phyloP scores from a whole-genome alignment of 1,284 basidiomycete genomes.

The Waitea zeae region DNA sequence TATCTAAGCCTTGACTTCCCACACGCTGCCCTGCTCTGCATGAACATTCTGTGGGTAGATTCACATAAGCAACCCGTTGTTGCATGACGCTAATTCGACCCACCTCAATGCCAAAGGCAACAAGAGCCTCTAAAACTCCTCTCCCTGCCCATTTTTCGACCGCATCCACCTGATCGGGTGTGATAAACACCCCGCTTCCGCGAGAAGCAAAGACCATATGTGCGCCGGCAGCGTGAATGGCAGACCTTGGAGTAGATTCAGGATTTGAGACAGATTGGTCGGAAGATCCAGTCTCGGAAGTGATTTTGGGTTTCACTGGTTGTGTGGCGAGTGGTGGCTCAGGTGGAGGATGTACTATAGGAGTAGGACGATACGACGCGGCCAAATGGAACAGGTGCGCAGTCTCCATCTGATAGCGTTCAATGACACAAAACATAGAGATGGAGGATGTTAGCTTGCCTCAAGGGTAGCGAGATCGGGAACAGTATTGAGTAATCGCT shows the following conservation, averaged over 20 bases:
- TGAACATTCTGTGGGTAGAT: no score
- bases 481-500: constrained; percentile 28
- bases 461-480: constrained; percentile 47
- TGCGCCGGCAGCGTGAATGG: constrained; percentile 56
- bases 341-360: constrained; percentile 7
- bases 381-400: constrained; percentile 65
- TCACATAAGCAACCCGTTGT: no score
- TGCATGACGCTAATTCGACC: no score
- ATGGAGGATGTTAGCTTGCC: constrained; percentile 22
- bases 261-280: constrained; percentile 13
- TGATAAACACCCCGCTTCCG: constrained; percentile 60
- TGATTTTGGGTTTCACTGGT: constrained; percentile 23
- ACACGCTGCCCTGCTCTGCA: no score
- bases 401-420: constrained; percentile 52
- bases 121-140: constrained; percentile 30
- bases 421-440: constrained; percentile 3
- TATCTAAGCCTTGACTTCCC: no score
- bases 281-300: constrained; percentile 6
- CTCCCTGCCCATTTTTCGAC: constrained; percentile 53
- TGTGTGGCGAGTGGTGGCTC: constrained; percentile 24
- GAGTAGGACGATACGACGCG: constrained; percentile 26
- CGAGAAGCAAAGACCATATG: constrained; percentile 80
- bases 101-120: constrained; percentile 16
- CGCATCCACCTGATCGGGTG: constrained; percentile 42
- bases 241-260: constrained; percentile 12